Evolutionary conservation across 768 basidiomycete genomes (phyloP), one percentile per base, ranked within the genome.

Genomic region (Scleroderma bovista): DNA sequence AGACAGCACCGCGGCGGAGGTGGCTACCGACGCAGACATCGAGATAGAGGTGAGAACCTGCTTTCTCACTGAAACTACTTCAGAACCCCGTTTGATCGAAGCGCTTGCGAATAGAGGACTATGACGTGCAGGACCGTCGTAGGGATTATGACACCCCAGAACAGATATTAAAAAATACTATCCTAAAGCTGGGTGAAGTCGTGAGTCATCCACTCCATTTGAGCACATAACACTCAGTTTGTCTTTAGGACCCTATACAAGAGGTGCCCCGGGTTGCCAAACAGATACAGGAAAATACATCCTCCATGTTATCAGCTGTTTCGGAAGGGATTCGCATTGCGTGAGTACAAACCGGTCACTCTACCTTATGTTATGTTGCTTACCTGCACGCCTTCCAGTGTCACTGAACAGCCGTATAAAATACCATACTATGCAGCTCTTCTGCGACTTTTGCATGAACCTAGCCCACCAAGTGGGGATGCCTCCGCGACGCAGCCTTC

Each of bases 351-450:
- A 17, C 2, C 43, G 31, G 31, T 20, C 17, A 34, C n/a, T 24
- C 19, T 48, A 6, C 17, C 23, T 17, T 48, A 8, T 34, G 12
- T 8, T 12, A 16, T 46, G 24, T 19, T 45, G 16, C 16, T 45
- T 47, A 49, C 46, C 66, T 42, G 55, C 39, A 17, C 3, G 12
- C 12, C 40, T 5, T 32, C 17, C 61, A 93, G 90, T 44, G 81
- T 91, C 46, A 91, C 86, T 1, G 91, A 97, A 69, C 88, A 96
- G 59, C 93, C 94, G 0, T 93, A 83, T 74, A 99, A 98, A 74
- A 87, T 90, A 32, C 86, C 92, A 0, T 88, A 83, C 62, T 93
- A 93, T 68, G 90, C 90, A 12, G 81, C 88, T 11, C 69, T 97
- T 16, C 75, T 96, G 43, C 77, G 84, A 19, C 69, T 83, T 34